phyloP scores from a whole-genome alignment of 495 filamentous ascomycete species.

The Penicillium bovifimosum region DNA sequence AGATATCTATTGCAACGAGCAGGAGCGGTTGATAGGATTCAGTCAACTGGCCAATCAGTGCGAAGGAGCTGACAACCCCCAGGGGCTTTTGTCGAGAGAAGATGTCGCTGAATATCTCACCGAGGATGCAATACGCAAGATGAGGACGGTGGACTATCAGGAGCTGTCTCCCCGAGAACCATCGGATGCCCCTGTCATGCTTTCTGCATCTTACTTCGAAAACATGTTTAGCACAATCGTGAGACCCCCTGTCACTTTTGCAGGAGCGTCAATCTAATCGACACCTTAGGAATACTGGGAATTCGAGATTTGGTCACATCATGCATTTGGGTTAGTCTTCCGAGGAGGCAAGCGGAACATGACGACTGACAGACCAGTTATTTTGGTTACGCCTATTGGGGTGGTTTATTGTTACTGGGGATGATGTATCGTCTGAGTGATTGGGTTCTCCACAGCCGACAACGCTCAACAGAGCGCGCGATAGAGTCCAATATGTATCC shows the following conservation, averaged over 20 bases:
- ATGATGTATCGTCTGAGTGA: constrained; percentile 19
- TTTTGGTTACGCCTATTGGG: constrained; percentile 34
- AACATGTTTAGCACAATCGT: constrained; percentile 34
- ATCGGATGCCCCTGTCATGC: constrained; percentile 22
- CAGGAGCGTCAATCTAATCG: neutral
- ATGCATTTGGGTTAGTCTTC: constrained; percentile 30
- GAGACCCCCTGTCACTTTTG: constrained; percentile 2
- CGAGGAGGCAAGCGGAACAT: neutral
- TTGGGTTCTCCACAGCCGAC: constrained; percentile 3
- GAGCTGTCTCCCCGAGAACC: constrained; percentile 21
- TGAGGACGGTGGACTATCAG: constrained; percentile 28
- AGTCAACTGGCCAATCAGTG: constrained; percentile 22
- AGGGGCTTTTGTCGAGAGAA: constrained; percentile 28
- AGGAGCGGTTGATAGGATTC: constrained; percentile 25
- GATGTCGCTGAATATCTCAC: constrained; percentile 35
- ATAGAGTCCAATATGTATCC: constrained; percentile 9
- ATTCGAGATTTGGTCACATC: constrained; percentile 34
- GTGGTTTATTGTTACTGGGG: constrained; percentile 21
- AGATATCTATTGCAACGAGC: constrained; percentile 28
- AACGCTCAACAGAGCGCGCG: neutral
- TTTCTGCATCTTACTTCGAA: constrained; percentile 27
- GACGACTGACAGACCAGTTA: constrained; percentile 13
- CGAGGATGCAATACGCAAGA: constrained; percentile 27
- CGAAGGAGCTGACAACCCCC: constrained; percentile 20
- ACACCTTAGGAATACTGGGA: constrained; percentile 29